Conservation (phyloP, 2,329 filamentous ascomycete genomes). For the Chaetomium globosum region DNA sequence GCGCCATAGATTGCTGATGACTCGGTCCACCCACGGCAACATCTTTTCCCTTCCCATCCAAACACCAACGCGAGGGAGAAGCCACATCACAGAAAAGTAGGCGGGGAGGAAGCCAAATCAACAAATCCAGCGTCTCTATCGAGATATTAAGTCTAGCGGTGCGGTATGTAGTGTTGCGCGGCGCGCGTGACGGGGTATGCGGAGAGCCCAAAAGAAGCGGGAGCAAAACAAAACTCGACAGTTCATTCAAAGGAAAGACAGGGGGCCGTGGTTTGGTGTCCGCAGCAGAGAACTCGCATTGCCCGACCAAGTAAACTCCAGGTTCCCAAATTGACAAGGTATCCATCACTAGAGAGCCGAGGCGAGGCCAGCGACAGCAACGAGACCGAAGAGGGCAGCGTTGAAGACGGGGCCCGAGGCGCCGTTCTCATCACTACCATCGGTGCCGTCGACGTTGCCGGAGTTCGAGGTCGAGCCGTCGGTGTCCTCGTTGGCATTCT, state of each 20-base stretch:
- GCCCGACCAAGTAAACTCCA: constrained; percentile 15
- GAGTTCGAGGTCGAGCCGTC: constrained; percentile 40
- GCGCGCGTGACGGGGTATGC: constrained; percentile 25
- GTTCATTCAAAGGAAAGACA: constrained; percentile 31
- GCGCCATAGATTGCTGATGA: background rate
- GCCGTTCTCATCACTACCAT: constrained; percentile 43
- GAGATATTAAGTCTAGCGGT: constrained; percentile 51
- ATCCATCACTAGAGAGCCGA: constrained; percentile 48
- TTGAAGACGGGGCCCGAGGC: constrained; percentile 54
- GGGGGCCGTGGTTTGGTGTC: constrained; percentile 13
- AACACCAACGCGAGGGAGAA: background rate
- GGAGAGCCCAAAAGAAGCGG: constrained; percentile 18
- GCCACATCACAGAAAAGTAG: constrained; percentile 1
- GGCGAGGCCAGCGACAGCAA: constrained; percentile 51
- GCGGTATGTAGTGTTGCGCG: constrained; percentile 43
- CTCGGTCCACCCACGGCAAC: background rate
- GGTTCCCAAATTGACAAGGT: constrained; percentile 17
- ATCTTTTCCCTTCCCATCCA: background rate
- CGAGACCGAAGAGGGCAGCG: constrained; percentile 52
- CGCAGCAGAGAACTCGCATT: constrained; percentile 20
- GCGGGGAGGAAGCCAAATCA: constrained; percentile 1
- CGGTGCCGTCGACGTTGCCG: constrained; percentile 32
- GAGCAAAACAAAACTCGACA: constrained; percentile 30
- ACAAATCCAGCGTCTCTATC: constrained; percentile 31
- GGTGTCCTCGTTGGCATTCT: constrained; percentile 55